Evolutionary conservation across 2,329 filamentous ascomycete genomes (phyloP), one percentile per base, ranked within the genome.

Genomic region (Gyromitra esculenta): DNA sequence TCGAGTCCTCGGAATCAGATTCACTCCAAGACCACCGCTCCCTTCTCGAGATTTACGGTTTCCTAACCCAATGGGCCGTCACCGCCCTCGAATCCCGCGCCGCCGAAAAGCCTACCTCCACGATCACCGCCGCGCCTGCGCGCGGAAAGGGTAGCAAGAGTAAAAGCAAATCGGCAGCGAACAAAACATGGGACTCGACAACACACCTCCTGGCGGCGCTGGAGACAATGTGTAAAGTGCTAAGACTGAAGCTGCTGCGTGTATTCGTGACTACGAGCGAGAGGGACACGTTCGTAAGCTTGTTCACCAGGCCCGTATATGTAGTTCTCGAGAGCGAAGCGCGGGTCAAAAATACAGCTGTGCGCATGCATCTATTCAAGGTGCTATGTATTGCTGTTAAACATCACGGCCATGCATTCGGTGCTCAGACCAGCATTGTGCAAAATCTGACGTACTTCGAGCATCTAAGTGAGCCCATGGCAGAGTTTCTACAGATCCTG

Each of bases 401-500:
- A 85, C 94, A 98, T 82, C 96, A 99, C 82, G 96, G 96, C 1
- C 96, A 99, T 84, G 96, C 92, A 80, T 97, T 97, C 83, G 94
- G 92, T 66, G 96, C 96, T 1, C 96, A 99, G 87, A 98, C 97
- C 62, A 97, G 94, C 59, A 97, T 99, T 81, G 94, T 98, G 70
- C 96, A 99, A 83, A 98, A 96, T 82, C 85, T 99, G 80, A 97
- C 96, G 4, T 99, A 99, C 83, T 99, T 98, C 81, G 96, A 99
- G 84, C 96, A 99, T 84, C 86, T 99, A n/a, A 95, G 96, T 0
- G 96, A 99, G 82, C 96, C 96, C 0, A 99, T 99, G 96, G 96
- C 96, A 41, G 96, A 99, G 83, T 97, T 99, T 81, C 86, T 99
- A 3, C 93, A 98, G 81, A 99, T 98, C 81, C 87, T 99, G 35